phyloP scores from a whole-genome alignment of 257 asterid species.

The Prunella vulgaris region DNA sequence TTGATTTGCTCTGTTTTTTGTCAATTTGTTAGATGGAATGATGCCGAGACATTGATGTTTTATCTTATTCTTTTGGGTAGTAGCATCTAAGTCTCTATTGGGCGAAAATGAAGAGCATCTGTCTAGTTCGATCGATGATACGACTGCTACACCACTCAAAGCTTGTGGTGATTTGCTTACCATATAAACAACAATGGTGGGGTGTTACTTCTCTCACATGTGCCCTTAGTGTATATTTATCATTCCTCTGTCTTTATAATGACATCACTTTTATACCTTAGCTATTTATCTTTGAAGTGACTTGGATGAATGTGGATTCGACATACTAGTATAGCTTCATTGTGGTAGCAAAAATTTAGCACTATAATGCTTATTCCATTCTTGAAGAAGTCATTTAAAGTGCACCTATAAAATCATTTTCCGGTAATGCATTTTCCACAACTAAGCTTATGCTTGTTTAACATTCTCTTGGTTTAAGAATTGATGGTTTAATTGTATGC shows the following conservation, averaged over 20 bases:
- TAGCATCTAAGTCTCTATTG: constrained; percentile 39
- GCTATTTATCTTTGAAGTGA: background rate
- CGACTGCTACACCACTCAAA: constrained; percentile 74
- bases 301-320: background rate
- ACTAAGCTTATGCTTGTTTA: background rate
- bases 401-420: background rate
- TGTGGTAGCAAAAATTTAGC: background rate
- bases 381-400: background rate
- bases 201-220: constrained; percentile 7
- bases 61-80: constrained; percentile 30
- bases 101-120: constrained; percentile 39
- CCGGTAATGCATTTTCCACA: background rate
- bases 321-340: background rate
- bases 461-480: too few species aligned
- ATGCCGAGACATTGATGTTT: constrained; percentile 18
- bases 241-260: too few species aligned
- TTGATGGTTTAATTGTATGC: too few species aligned
- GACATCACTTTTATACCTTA: background rate
- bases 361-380: background rate
- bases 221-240: background rate
- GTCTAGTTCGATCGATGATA: constrained; percentile 44
- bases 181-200: constrained; percentile 39
- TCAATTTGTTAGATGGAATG: background rate
- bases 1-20: too few species aligned
- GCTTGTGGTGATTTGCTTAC: constrained; percentile 72